phyloP scores from a whole-genome alignment of 1,284 basidiomycete species.

The Naganishia sp. region DNA sequence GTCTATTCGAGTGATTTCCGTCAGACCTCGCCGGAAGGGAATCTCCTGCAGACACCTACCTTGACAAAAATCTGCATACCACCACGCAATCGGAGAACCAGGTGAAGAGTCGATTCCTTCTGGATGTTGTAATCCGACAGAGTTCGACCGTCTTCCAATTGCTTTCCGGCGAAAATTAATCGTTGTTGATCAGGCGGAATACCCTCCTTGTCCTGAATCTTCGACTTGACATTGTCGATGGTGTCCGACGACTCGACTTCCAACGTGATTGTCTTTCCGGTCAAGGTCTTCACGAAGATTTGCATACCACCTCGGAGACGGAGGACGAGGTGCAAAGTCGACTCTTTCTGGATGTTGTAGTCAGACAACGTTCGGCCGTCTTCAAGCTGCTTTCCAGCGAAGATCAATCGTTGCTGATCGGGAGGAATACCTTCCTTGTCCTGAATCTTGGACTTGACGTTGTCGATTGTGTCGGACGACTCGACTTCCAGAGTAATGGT shows the following conservation, averaged over 20 bases:
- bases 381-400: conserved; percentile 73
- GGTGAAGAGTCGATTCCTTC: conserved; percentile 52
- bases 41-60: conserved; percentile 54
- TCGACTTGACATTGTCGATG: conserved; percentile 92
- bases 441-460: conserved; percentile 77
- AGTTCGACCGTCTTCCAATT: conserved; percentile 58
- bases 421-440: conserved; percentile 59
- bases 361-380: conserved; percentile 56
- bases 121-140: conserved; percentile 44
- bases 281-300: conserved; percentile 52
- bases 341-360: conserved; percentile 55
- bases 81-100: conserved; percentile 55
- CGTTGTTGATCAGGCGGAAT: conserved; percentile 71
- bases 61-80: conserved; percentile 60
- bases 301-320: conserved; percentile 53
- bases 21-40: background rate
- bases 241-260: conserved; percentile 71
- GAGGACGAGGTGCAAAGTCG: conserved; percentile 56
- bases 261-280: conserved; percentile 60
- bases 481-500: conserved; percentile 61
- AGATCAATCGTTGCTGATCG: conserved; percentile 77
- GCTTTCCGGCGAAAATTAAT: conserved; percentile 82
- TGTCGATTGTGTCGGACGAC: conserved; percentile 84
- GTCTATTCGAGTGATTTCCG: conserved; percentile 54
- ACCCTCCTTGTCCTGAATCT: conserved; percentile 60